Conservation (phyloP, 106 monocot genomes). For the Hemerocallis citrina region DNA sequence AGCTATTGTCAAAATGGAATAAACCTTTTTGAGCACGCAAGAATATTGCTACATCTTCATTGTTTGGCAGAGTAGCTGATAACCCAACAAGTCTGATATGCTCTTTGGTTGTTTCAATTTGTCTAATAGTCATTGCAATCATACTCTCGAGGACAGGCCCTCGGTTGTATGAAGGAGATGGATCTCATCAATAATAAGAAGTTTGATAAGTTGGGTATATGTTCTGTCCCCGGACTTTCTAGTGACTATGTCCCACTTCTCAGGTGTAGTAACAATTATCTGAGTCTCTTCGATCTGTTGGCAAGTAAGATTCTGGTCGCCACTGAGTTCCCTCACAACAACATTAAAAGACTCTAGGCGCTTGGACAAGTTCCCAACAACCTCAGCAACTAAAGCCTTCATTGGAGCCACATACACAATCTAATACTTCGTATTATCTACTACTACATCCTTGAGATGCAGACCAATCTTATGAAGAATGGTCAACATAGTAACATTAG, state of each 20-base stretch:
- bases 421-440: constrained; percentile 65
- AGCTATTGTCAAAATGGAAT: constrained; percentile 91
- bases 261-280: constrained; percentile 96
- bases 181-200: constrained; percentile 88
- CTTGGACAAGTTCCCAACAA: constrained; percentile 81
- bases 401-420: constrained; percentile 97
- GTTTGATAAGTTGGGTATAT: constrained; percentile 78
- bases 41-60: constrained; percentile 95
- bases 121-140: constrained; percentile 84
- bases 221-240: constrained; percentile 91
- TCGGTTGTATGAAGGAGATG: constrained; percentile 88
- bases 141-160: constrained; percentile 95
- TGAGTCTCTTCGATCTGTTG: constrained; percentile 98
- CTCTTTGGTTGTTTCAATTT: constrained; percentile 78
- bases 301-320: constrained; percentile 72
- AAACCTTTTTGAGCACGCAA: constrained; percentile 79
- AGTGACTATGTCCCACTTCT: constrained; percentile 96
- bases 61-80: constrained; percentile 94
- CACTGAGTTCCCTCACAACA: constrained; percentile 91
- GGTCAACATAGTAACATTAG: constrained; percentile 90
- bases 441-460: constrained; percentile 54
- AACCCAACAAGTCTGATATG: constrained; percentile 73
- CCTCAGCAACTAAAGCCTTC: constrained; percentile 98
- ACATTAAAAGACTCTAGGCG: constrained; percentile 66
- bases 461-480: constrained; percentile 84